Evolutionary conservation across 1,284 basidiomycete genomes (phyloP).

Genomic region (Kalmanozyma brasiliensis): DNA sequence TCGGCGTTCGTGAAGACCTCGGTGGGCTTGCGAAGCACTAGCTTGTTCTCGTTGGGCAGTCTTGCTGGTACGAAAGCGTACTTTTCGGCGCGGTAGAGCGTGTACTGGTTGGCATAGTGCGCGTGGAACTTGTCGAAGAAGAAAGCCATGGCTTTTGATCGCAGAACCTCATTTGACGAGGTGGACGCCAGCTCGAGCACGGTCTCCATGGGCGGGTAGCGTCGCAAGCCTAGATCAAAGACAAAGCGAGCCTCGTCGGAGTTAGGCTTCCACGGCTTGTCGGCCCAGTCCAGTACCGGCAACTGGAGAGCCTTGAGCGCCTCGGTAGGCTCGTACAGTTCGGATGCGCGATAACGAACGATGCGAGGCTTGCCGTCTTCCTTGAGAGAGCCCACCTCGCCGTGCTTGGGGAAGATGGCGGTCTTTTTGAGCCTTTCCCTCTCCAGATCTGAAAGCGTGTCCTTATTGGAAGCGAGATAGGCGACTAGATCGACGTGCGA

Average conservation of each 20-base stretch:
- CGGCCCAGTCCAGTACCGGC: conserved; percentile 88
- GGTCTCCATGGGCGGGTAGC: conserved; percentile 77
- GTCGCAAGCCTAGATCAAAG: conserved; percentile 80
- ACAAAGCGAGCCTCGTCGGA: conserved; percentile 79
- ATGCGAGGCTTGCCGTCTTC: conserved; percentile 56
- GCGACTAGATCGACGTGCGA: conserved; percentile 68
- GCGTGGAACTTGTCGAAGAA: conserved; percentile 59
- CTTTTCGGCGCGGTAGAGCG: conserved; percentile 43
- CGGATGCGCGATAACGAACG: conserved; percentile 57
- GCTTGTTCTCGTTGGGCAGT: conserved; percentile 70
- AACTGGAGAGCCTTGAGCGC: conserved; percentile 79
- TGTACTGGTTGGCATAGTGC: conserved; percentile 54
- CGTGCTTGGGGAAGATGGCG: conserved; percentile 79
- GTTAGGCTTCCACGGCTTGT: conserved; percentile 64
- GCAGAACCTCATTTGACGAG: conserved; percentile 21
- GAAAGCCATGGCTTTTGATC: conserved; percentile 56
- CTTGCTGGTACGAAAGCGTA: conserved; percentile 78
- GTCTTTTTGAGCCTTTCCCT: conserved; percentile 80
- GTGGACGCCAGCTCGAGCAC: conserved; percentile 68
- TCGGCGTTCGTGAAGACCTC: conserved; percentile 81
- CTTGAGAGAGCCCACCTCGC: conserved; percentile 55
- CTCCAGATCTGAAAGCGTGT: conserved; percentile 77
- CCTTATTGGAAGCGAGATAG: conserved; percentile 81
- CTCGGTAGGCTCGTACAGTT: conserved; percentile 81
- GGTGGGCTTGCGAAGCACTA: conserved; percentile 75